Evolutionary conservation across 306 rosid genomes (phyloP), one percentile per base, ranked within the genome.

Genomic region (Vachellia collinsii): DNA sequence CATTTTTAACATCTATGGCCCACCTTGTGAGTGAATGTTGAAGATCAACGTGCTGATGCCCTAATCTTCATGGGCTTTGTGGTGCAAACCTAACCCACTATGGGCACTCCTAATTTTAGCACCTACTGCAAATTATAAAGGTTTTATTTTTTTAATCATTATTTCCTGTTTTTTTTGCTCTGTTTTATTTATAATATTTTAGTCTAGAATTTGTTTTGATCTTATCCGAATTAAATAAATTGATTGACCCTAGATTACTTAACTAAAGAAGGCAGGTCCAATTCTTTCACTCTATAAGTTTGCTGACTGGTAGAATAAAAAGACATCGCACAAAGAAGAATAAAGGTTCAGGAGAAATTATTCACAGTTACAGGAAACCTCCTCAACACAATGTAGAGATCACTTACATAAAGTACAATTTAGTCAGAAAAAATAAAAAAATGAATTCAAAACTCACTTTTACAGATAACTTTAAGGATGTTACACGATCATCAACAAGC

Each of bases 401-500:
- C 58, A 78, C 39, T 39, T 46, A 11, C 22, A 46, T 43, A 59
- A 82, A 83, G 70, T 16, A 79, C 70, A 76, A 78, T 54, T 46
- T 69, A 48, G 36, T 64, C 50, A 39, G 44, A 79, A 70, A 44
- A 81, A 56, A 73, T 42, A 43, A 56, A 38, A 46, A 70, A 75
- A 20, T 7, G 44, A 74, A 64, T n/a, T 70, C 25, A 68, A 84
- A 48, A 79, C 25, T 83, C 77, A 93, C 99, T 93, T 95, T 90
- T 86, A 93, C 82, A 63, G 98, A 87, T 78, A 91, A 82, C 86
- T 88, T 95, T 75, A 95, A 76, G 68, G 93, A 81, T 81, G 94
- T 88, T 37, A 95, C 92, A 73, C 98, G 97, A 79, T 95, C 96
- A 56, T 86, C 89, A 63, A 90, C 88, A 77, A 84, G 82, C 99